Percentiles rank a stretch among this genome's conserved stretches.
These are phyloP conservation scores for Bjerkandera adusta DNA, from an alignment of 1,284 basidiomycete genomes.

Conservation along the genomic window DNA sequence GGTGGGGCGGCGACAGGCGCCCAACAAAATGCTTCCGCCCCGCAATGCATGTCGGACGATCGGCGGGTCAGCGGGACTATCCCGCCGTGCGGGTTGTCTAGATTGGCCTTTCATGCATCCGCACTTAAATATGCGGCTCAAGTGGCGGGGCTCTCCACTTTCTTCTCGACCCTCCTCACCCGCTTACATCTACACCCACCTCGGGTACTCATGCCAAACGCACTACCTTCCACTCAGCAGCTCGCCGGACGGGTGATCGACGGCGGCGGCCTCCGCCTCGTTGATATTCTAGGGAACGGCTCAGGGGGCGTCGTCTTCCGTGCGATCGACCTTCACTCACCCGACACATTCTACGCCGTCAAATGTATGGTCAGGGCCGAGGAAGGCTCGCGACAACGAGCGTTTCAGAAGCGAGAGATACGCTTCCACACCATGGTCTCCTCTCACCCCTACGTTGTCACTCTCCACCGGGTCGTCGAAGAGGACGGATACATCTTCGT, in stretches of 20 bases:
- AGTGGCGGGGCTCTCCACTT: background rate
- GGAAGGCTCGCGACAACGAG: constrained; percentile 34
- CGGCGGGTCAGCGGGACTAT: background rate
- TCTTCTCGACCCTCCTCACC: background rate
- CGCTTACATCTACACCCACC: background rate
- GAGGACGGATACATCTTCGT: constrained; percentile 55
- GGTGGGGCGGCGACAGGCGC: no score
- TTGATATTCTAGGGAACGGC: constrained; percentile 83
- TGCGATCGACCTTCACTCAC: constrained; percentile 59
- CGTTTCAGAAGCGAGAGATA: constrained; percentile 46
- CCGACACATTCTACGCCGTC: constrained; percentile 27
- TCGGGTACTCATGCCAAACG: constrained; percentile 11
- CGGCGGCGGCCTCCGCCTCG: constrained; percentile 73
- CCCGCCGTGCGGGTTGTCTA: background rate
- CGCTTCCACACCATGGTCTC: constrained; percentile 52
- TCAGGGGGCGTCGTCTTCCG: constrained; percentile 94
- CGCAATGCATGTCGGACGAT: background rate
- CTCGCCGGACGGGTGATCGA: constrained; percentile 69
- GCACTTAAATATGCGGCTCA: background rate
- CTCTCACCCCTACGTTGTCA: constrained; percentile 48
- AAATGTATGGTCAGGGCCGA: constrained; percentile 29
- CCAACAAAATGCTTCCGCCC: background rate
- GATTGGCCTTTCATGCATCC: background rate
- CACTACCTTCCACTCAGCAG: constrained; percentile 16
- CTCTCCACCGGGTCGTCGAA: constrained; percentile 63